These are phyloP conservation scores for Gaertneriomyces semiglobifer DNA, from an alignment of 192 early-diverging fungal genomes.

Conservation along the genomic window DNA sequence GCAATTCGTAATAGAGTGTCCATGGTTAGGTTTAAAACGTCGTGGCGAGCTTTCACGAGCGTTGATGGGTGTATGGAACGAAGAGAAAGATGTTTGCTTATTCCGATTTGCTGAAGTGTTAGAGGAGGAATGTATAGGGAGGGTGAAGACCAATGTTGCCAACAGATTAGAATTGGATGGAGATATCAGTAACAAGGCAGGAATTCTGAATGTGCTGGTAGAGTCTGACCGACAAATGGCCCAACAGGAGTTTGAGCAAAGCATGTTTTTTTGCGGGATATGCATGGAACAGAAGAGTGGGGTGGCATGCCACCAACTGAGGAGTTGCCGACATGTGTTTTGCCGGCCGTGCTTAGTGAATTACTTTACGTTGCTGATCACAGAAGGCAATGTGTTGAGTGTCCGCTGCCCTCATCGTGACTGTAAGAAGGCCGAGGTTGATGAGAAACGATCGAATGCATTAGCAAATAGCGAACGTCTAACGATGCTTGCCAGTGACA, in stretches of 20 bases:
- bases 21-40: slow-evolving; percentile 6
- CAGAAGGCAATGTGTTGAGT: slow-evolving; percentile 22
- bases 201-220: slow-evolving; percentile 20
- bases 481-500: no score
- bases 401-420: slow-evolving; percentile 11
- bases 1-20: slow-evolving; percentile 7
- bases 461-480: no score
- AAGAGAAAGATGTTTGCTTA: slow-evolving; percentile 16
- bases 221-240: slow-evolving; percentile 3
- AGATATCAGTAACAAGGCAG: not conserved
- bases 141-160: no score
- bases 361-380: slow-evolving; percentile 36
- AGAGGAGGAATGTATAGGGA: not conserved
- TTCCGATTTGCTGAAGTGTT: slow-evolving; percentile 15
- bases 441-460: no score
- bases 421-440: slow-evolving; percentile 6
- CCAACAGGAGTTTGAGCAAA: slow-evolving; percentile 25
- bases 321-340: slow-evolving; percentile 33
- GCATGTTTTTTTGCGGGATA: slow-evolving; percentile 28
- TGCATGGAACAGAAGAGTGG: slow-evolving; percentile 29
- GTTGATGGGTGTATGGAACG: slow-evolving; percentile 9
- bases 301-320: slow-evolving; percentile 20
- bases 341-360: slow-evolving; percentile 31
- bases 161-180: not conserved
- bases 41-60: not conserved